Base-by-base conservation (phyloP, 164 flowering plant genomes). In the Taxillus chinensis region DNA sequence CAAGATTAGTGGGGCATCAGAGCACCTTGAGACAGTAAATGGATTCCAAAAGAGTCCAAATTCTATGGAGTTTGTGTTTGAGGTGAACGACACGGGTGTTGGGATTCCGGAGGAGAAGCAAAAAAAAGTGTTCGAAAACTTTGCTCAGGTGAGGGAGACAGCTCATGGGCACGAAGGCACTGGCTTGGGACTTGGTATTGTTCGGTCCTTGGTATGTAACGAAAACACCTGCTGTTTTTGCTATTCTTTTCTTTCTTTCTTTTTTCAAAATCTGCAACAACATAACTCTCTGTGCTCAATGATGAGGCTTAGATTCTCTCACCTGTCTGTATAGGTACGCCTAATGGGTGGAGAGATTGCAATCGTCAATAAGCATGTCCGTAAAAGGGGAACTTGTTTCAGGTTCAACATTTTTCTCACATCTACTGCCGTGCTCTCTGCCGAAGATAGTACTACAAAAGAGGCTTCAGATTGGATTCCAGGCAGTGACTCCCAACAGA, bases 171-270 rank as follows among this genome's bases (percentile, higher is more conserved):
- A 74, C 60, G 84, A 71, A 69, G 97, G 99, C 48, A 82, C 88
- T 15, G 99, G 95, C 38, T 76, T 93, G 57, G 99, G 99, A 50
- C 95, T 90, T 50, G 92, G 92, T 14, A 93, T 90, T 59, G 97
- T 90, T 53, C 92, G 84, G 56, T 85, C 96, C 5, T 61, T 88
- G 87, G 97, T 86, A 79, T 39, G 78, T 69, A 27, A 27, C 27
- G 27, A 27, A 27, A 27, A 27, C 11, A 27, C 4, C 52, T 9
- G 10, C 5, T 49, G 10, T 4, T 9, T 49, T 49, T 49, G 10
- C 17, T 8, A 0, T 17, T 38, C 8, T 17, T 55, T 55, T 15
- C 39, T 15, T 15, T 5, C 14, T 17, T 5, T 27, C 27, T 27
- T 27, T 27, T 27, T 27, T 27, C 27, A 27, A 27, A 27, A 27